A percentile compares a stretch with the other conserved stretches of the same genome.
Conservation (phyloP, 2,329 filamentous ascomycete species). For the Trichophyton benhamiae region DNA sequence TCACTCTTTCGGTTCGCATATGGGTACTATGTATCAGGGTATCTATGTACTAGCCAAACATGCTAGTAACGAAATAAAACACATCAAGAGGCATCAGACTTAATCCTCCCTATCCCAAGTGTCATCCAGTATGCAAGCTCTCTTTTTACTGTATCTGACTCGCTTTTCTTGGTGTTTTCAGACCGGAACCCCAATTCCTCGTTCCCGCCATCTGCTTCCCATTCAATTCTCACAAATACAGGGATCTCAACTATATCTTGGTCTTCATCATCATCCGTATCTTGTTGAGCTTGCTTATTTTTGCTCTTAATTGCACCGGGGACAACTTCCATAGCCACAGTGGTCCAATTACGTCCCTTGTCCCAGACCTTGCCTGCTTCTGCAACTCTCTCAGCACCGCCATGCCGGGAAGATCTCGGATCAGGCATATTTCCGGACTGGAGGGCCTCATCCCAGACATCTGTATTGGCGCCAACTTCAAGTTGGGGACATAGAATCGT, state of each 20-base stretch:
- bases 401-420: conserved; percentile 31
- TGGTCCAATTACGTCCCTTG: conserved; percentile 84
- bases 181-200: conserved; percentile 22
- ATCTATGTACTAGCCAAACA: neutral
- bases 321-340: conserved; percentile 84
- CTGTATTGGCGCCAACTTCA: conserved; percentile 86
- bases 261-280: conserved; percentile 44
- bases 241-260: conserved; percentile 73
- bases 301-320: conserved; percentile 34
- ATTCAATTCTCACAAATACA: conserved; percentile 84
- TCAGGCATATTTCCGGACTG: conserved; percentile 39
- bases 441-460: conserved; percentile 83
- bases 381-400: conserved; percentile 42
- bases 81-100: conserved; percentile 13
- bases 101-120: conserved; percentile 73
- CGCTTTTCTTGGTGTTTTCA: conserved; percentile 28
- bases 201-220: conserved; percentile 53
- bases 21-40: neutral
- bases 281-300: conserved; percentile 41
- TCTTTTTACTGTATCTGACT: conserved; percentile 59
- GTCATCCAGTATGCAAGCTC: conserved; percentile 96
- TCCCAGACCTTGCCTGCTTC: conserved; percentile 97
- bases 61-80: neutral
- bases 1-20: neutral
- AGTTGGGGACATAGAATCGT: conserved; percentile 92